Conservation (phyloP, 169 alveolate genomes). For the Plasmodium gonderi region DNA sequence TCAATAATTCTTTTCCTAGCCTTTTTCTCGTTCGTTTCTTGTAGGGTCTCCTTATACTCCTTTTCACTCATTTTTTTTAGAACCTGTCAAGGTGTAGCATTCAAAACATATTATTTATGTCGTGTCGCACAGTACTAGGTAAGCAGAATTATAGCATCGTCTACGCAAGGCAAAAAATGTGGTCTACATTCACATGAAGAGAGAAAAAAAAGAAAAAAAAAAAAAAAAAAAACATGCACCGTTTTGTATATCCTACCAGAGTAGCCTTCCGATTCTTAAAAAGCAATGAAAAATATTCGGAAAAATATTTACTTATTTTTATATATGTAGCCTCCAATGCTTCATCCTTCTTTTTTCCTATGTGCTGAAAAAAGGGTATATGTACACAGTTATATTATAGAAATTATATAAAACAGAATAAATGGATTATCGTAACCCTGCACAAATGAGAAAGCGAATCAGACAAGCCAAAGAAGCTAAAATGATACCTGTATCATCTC, state of each 20-base stretch:
- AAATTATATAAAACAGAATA: background rate
- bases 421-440: background rate
- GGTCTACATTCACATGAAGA: background rate
- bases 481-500: conserved; percentile 67
- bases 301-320: conserved; percentile 68
- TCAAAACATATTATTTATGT: background rate
- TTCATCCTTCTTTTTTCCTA: conserved; percentile 75
- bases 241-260: conserved; percentile 24
- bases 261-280: conserved; percentile 71
- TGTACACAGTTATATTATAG: background rate
- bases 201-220: background rate
- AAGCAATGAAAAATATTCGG: conserved; percentile 67
- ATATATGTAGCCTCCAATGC: conserved; percentile 72
- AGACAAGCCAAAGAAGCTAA: background rate
- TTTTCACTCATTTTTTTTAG: conserved; percentile 57
- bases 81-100: conserved; percentile 17
- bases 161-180: no score
- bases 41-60: conserved; percentile 39
- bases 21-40: conserved; percentile 45
- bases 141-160: background rate
- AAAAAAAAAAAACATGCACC: background rate
- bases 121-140: background rate
- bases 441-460: background rate
- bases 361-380: conserved; percentile 11
- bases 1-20: conserved; percentile 21